A percentile compares a stretch with the other conserved stretches of the same genome.
phyloP scores from a whole-genome alignment of 768 basidiomycete genomes.

The Obba rivulosa region DNA sequence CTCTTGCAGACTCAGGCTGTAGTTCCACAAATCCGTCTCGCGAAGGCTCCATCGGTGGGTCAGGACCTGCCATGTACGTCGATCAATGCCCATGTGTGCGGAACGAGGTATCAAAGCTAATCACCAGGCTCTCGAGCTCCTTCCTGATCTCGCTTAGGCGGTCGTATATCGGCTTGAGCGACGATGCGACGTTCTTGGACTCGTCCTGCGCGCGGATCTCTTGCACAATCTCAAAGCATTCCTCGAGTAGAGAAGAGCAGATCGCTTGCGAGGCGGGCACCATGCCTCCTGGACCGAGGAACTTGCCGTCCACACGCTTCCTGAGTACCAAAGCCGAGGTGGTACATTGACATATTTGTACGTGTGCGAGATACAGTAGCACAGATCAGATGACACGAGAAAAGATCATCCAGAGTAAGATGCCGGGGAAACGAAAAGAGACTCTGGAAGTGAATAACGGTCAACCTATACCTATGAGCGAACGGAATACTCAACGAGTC shows the following conservation, averaged over 20 bases:
- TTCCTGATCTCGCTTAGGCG: constrained; percentile 79
- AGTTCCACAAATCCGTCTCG: constrained; percentile 93
- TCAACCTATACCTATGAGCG: constrained; percentile 18
- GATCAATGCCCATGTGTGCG: neutral
- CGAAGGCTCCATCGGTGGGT: constrained; percentile 97
- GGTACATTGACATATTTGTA: constrained; percentile 12
- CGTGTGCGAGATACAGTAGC: neutral
- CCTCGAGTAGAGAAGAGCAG: constrained; percentile 88
- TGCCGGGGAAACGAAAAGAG: neutral
- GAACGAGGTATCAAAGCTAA: neutral
- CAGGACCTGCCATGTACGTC: constrained; percentile 30
- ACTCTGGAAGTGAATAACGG: constrained; percentile 7
- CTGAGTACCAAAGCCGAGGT: constrained; percentile 31
- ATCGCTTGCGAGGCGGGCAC: constrained; percentile 91
- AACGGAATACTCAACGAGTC: constrained; percentile 76
- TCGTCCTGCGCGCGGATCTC: constrained; percentile 94
- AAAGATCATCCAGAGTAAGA: neutral
- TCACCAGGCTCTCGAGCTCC: constrained; percentile 83
- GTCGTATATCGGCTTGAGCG: constrained; percentile 90
- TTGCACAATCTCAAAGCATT: constrained; percentile 92
- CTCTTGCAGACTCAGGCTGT: constrained; percentile 87
- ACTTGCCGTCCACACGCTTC: constrained; percentile 93
- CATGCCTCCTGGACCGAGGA: constrained; percentile 83
- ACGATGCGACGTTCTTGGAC: constrained; percentile 77
- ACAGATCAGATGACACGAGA: neutral